Evolutionary conservation across 805 yeast genomes (phyloP), one percentile per base, ranked within the genome.

Genomic region (Barnettozyma pratensis): DNA sequence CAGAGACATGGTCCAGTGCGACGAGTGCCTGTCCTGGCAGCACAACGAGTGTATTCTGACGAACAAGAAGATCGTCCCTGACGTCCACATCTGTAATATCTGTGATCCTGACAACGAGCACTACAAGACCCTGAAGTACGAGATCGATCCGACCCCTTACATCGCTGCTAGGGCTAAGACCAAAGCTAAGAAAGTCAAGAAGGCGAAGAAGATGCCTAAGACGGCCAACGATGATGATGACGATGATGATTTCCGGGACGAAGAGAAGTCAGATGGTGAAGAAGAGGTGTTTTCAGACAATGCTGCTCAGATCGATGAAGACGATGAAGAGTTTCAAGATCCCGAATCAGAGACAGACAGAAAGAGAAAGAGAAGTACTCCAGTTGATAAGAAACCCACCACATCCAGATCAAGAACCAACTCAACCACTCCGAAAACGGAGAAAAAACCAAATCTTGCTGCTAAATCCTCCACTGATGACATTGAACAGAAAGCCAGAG

Each of bases 21-120:
- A 81, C 29, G 55, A 65, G 7, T 85, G 91, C 60, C 64, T 72
- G 41, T 77, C 88, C 2, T 85, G 90, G 90, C 90, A 85, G 60
- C 91, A 85, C 59, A 75, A 77, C 32, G 66, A 60, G 47, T 85
- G 91, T 63, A 72, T 83, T 77, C 74, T 83, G 28, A 72, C 66
- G 9, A 57, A 57, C n/a, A 60, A 57, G 26, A 65, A 61, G 32
- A 60, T 58, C 31, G 61, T 75, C 1, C 85, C 86, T 4, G 66
- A 74, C 9, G 53, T 58, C 10, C 83, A 84, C 59, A 54, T 55
- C 25, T 84, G 91, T 65, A 73, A 76, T 56, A 64, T 72, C 27
- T 84, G 90, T 62, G 72, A 68, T 53, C 75, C 77, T 0, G 43
- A 54, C 1, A 60, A 55, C 32, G 32, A 42, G 8, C 35, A 47